Evolutionary conservation across 2,329 filamentous ascomycete species (phyloP).

Genomic region (Aureobasidium sp.): DNA sequence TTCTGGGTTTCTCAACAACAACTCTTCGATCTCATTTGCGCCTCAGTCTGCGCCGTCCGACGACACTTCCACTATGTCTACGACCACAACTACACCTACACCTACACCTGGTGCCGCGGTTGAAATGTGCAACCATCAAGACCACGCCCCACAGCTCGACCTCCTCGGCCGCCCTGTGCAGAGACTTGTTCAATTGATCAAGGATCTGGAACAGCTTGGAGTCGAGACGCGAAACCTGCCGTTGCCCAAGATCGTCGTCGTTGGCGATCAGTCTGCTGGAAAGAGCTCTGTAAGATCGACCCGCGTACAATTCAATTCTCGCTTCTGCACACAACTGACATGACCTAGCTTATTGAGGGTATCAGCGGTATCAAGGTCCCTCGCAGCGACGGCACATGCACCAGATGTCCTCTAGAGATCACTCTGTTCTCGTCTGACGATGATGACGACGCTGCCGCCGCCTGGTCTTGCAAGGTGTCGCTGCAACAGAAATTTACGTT

Average conservation of each 20-base stretch:
- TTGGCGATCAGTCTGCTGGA: slow-evolving; percentile 79
- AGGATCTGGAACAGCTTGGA: slow-evolving; percentile 63
- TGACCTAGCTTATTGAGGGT: slow-evolving; percentile 34
- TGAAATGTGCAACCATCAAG: neutral
- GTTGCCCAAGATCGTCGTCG: slow-evolving; percentile 71
- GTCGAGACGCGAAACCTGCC: slow-evolving; percentile 61
- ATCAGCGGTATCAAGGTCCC: slow-evolving; percentile 62
- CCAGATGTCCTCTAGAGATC: slow-evolving; percentile 73
- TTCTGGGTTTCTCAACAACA: neutral
- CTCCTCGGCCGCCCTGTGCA: slow-evolving; percentile 58
- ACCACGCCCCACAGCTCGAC: slow-evolving; percentile 28
- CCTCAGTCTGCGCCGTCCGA: neutral
- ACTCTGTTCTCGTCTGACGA: slow-evolving; percentile 51
- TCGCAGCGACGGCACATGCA: slow-evolving; percentile 65
- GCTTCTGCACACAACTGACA: neutral
- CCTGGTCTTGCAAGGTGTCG: slow-evolving; percentile 62
- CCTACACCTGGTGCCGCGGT: neutral
- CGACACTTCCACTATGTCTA: neutral
- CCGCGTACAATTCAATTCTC: slow-evolving; percentile 24
- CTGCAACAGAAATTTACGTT: slow-evolving; percentile 61
- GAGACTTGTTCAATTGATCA: slow-evolving; percentile 58
- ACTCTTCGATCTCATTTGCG: neutral
- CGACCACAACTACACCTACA: neutral
- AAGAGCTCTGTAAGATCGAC: slow-evolving; percentile 66
- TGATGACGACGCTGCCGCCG: slow-evolving; percentile 12